These are phyloP conservation scores for Eimeria tenella DNA, from an alignment of 169 alveolate genomes.

Conservation along the genomic window DNA sequence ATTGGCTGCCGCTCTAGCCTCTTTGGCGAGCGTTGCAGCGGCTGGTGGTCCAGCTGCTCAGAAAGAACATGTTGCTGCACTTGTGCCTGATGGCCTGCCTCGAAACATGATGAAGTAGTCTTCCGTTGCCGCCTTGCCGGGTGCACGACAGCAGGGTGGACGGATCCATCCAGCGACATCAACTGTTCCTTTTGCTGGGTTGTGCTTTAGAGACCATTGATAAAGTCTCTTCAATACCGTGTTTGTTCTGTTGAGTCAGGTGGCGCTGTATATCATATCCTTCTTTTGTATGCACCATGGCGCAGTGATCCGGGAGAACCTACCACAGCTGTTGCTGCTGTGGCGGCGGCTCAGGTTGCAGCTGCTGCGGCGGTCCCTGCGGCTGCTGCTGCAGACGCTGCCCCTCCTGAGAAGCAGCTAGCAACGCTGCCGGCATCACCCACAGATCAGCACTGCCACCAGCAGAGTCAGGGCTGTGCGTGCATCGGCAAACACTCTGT, in stretches of 20 bases:
- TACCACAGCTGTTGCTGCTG: neutral
- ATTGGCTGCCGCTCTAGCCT: neutral
- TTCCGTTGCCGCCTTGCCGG: neutral
- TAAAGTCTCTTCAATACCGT: neutral
- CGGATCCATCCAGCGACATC: no score
- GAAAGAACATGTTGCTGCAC: neutral
- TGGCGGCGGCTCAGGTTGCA: neutral
- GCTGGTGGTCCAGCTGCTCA: neutral
- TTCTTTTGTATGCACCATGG: no score
- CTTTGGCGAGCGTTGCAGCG: neutral
- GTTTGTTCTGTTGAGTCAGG: neutral
- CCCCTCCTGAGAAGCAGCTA: neutral
- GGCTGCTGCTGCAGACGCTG: conserved; percentile 8
- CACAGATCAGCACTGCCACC: neutral
- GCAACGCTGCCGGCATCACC: neutral
- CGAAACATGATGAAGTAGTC: no score
- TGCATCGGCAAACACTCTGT: neutral
- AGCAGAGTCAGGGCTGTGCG: neutral
- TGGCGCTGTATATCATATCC: neutral
- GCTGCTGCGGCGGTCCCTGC: neutral
- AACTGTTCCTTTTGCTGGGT: neutral
- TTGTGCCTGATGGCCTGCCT: no score
- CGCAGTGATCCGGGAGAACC: neutral
- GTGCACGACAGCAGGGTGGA: neutral
- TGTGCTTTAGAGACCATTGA: neutral